These are phyloP conservation scores for Starmerella tilneyi DNA, from an alignment of 805 yeast species.

Conservation along the genomic window DNA sequence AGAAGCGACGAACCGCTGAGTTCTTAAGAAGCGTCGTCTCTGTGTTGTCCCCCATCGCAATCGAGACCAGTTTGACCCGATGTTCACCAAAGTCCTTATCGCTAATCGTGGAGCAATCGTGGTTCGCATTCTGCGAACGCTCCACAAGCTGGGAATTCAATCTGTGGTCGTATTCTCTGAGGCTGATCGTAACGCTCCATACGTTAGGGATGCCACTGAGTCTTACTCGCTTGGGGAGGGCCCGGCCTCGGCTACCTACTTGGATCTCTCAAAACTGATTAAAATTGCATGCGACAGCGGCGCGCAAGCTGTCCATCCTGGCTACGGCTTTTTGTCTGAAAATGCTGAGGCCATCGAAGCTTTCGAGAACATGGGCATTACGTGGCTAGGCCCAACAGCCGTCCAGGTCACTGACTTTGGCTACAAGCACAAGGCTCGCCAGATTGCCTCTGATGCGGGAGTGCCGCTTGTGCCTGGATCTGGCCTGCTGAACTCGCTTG, in stretches of 20 bases:
- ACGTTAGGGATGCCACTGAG: constrained; percentile 4
- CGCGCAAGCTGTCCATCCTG: constrained; percentile 40
- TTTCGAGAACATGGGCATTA: constrained; percentile 29
- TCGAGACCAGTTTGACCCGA: background rate
- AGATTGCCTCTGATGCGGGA: constrained; percentile 29
- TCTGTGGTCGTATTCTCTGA: constrained; percentile 9
- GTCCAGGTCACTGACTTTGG: constrained; percentile 32
- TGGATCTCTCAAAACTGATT: background rate
- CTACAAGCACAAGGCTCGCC: constrained; percentile 30
- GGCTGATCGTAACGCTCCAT: constrained; percentile 7
- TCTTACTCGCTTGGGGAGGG: constrained; percentile 3
- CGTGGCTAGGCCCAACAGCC: constrained; percentile 32
- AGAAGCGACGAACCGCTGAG: too few relatives aligned
- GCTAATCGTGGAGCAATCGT: constrained; percentile 8
- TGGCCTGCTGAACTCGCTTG: background rate
- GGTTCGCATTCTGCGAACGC: constrained; percentile 6
- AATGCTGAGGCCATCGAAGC: constrained; percentile 30
- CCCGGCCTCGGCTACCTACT: constrained; percentile 1
- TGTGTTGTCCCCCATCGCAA: too few relatives aligned
- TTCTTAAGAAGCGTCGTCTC: too few relatives aligned
- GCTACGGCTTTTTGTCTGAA: constrained; percentile 48
- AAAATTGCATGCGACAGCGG: background rate
- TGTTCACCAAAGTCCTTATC: constrained; percentile 5
- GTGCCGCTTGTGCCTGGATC: constrained; percentile 31
- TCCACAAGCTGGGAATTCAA: background rate